Conservation (phyloP, 1,284 basidiomycete species). For the Calocybe gambosa region DNA sequence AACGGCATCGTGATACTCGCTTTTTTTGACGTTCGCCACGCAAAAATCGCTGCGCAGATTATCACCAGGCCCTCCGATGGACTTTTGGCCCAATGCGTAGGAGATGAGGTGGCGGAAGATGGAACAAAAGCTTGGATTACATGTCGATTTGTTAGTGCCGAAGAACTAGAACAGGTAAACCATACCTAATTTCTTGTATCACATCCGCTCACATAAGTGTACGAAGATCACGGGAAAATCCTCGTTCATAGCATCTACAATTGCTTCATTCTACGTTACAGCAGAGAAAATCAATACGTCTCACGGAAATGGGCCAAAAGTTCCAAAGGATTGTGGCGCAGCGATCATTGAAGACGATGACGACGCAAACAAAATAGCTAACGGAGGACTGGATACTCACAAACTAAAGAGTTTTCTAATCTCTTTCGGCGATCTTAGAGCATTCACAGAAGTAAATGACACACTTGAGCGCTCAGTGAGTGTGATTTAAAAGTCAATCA, state of each 20-base stretch:
- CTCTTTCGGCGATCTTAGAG: conserved; percentile 29
- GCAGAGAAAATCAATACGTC: conserved; percentile 15
- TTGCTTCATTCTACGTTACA: conserved; percentile 25
- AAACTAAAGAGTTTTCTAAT: conserved; percentile 28
- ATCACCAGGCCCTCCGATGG: conserved; percentile 25
- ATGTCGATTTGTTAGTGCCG: conserved; percentile 30
- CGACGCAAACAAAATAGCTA: not conserved
- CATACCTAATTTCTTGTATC: not conserved
- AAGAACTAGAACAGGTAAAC: conserved; percentile 30
- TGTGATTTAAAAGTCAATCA: conserved; percentile 11
- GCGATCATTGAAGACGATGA: conserved; percentile 1
- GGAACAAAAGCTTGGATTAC: conserved; percentile 25
- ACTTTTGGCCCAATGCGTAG: conserved; percentile 25
- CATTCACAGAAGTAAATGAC: conserved; percentile 20
- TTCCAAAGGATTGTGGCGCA: conserved; percentile 7
- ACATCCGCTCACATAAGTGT: not conserved
- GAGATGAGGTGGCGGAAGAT: conserved; percentile 19
- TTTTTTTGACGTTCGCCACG: conserved; percentile 57
- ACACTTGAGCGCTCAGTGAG: conserved; percentile 19
- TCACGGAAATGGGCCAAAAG: conserved; percentile 5
- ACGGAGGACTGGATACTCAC: conserved; percentile 18
- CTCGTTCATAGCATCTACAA: conserved; percentile 26
- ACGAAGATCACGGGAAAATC: conserved; percentile 32
- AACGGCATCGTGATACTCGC: conserved; percentile 51
- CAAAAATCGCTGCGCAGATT: conserved; percentile 39